Evolutionary conservation across 2,329 filamentous ascomycete genomes (phyloP), one percentile per base, ranked within the genome.

Genomic region (Aspergillus aculeatinus): DNA sequence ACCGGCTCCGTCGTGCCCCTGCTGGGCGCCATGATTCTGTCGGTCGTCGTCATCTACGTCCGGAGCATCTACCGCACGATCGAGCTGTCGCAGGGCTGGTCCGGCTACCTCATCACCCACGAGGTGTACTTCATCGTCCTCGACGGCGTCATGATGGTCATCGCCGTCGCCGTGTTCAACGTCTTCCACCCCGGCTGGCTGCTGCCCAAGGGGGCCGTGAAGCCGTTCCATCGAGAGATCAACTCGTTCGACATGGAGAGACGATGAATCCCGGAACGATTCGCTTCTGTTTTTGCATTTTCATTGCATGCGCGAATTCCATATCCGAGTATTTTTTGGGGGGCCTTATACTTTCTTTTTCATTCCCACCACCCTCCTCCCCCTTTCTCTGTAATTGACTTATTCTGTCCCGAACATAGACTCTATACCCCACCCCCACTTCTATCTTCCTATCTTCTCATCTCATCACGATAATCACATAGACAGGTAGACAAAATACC

Each of bases 51-150:
- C 60, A 80, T 83, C 59, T 82, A 81, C 60, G 71, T 79, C 12
- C 74, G 82, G 50, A 80, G 77, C 59, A 77, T 83, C 42, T 84
- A 83, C 64, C 78, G 82, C 54, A 80, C 80, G 1, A 75, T 83
- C 47, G 82, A 83, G 65, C 70, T 84, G 55, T 70, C 76, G 19
- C 73, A 83, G 65, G 82, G 82, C 0, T 83, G 81, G 82, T 59
- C 64, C 5, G 82, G 82, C 0, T 80, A 79, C 48, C 67, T 83
- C 51, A 83, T 83, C 57, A 80, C 79, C n/a, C 78, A 79, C 5
- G 77, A 84, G 65, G 67, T 68, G 10, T 83, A 78, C 59, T 83
- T 84, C 60, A 76, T 83, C 60, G 80, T 73, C 5, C 71, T 84
- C 2, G 82, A 84, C 62, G 81, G 79, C 2, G 73, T 75, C 2